Evolutionary conservation across 352 stramenopile species (phyloP).

Genomic region (Phytophthora pini): DNA sequence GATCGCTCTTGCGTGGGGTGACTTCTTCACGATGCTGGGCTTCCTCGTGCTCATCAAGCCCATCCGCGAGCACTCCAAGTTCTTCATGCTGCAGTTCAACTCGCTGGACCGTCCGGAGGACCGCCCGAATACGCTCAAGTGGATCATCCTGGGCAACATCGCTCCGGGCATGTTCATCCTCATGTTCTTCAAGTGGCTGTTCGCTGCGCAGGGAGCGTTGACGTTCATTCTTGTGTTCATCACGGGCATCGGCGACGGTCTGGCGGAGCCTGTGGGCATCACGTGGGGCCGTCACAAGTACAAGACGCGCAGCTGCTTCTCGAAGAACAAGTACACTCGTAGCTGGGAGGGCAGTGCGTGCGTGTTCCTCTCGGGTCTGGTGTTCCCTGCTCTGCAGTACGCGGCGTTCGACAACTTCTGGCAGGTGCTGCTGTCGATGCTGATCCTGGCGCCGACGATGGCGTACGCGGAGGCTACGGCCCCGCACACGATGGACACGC

Average conservation of each 20-base stretch:
- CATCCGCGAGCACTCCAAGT: slow-evolving; percentile 75
- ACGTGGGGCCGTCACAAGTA: slow-evolving; percentile 88
- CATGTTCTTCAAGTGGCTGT: slow-evolving; percentile 89
- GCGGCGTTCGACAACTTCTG: slow-evolving; percentile 80
- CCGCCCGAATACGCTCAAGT: slow-evolving; percentile 86
- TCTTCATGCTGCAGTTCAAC: slow-evolving; percentile 93
- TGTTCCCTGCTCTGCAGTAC: slow-evolving; percentile 83
- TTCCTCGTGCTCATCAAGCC: slow-evolving; percentile 90
- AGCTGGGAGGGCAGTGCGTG: slow-evolving; percentile 85
- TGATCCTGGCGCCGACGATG: slow-evolving; percentile 81
- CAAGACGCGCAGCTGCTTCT: slow-evolving; percentile 85
- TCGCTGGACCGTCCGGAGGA: slow-evolving; percentile 86
- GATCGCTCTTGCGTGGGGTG: slow-evolving; percentile 78
- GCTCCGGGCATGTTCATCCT: slow-evolving; percentile 76
- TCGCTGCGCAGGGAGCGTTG: slow-evolving; percentile 55
- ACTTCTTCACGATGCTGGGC: slow-evolving; percentile 82
- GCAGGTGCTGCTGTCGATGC: slow-evolving; percentile 80
- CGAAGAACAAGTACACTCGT: slow-evolving; percentile 85
- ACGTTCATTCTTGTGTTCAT: slow-evolving; percentile 88
- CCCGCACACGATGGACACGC: slow-evolving; percentile 88
- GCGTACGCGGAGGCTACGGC: slow-evolving; percentile 85
- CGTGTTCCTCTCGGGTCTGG: slow-evolving; percentile 80
- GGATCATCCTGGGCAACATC: slow-evolving; percentile 84
- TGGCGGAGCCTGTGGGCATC: slow-evolving; percentile 82
- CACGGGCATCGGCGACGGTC: slow-evolving; percentile 77